phyloP scores from a whole-genome alignment of 768 basidiomycete genomes.

The Phylloporus sp. region DNA sequence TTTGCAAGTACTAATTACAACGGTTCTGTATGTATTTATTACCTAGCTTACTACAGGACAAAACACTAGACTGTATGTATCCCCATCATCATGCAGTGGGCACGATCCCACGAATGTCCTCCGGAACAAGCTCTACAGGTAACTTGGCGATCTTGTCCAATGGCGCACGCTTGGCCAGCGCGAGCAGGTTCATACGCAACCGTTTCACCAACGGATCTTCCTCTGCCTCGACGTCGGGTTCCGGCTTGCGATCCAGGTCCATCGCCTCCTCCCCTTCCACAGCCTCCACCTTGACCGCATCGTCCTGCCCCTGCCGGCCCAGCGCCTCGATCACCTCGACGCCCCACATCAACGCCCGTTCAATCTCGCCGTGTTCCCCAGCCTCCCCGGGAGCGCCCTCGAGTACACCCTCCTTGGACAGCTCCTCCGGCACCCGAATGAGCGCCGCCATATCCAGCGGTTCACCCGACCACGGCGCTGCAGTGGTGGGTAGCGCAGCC shows the following conservation, averaged over 20 bases:
- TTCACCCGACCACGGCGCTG: constrained; percentile 12
- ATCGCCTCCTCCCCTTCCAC: no score
- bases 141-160: constrained; percentile 63
- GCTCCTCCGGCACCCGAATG: constrained; percentile 38
- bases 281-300: constrained; percentile 20
- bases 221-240: constrained; percentile 1
- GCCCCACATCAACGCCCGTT: constrained; percentile 49
- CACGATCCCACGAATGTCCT: constrained; percentile 57
- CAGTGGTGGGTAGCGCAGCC: constrained; percentile 9
- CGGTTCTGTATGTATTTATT: constrained; percentile 13
- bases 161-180: constrained; percentile 73
- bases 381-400: constrained; percentile 14
- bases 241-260: not conserved
- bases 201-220: constrained; percentile 53
- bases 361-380: constrained; percentile 29
- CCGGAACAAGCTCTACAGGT: constrained; percentile 61
- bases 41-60: constrained; percentile 13
- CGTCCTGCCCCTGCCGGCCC: not conserved
- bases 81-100: constrained; percentile 37
- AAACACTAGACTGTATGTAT: constrained; percentile 2
- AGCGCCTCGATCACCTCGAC: constrained; percentile 48
- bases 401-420: constrained; percentile 28
- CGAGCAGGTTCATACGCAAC: constrained; percentile 68
- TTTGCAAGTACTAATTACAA: no score
- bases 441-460: constrained; percentile 41